Evolutionary conservation across 805 yeast species (phyloP).

Genomic region (Schizosaccharomyces osmophilus): DNA sequence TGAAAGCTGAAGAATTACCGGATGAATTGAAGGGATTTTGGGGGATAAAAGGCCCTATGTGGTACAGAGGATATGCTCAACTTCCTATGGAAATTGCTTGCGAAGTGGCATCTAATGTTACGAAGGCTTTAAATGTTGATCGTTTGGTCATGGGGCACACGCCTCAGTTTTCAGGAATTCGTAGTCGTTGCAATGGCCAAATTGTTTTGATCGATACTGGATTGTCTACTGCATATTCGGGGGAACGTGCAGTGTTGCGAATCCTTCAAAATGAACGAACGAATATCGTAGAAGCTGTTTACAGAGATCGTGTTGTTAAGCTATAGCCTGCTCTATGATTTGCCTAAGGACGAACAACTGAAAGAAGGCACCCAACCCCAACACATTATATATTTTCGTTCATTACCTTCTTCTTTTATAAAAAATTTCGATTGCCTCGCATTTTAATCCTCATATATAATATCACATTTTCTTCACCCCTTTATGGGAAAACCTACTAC

Average conservation of each 20-base stretch:
- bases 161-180: neutral
- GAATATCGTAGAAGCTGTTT: neutral
- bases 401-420: too few relatives aligned
- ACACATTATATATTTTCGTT: neutral
- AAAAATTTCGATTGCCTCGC: too few relatives aligned
- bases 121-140: neutral
- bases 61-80: neutral
- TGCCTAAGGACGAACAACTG: neutral
- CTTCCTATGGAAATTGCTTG: neutral
- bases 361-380: neutral
- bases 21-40: neutral
- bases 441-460: too few relatives aligned
- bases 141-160: conserved; percentile 1
- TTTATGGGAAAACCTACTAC: too few relatives aligned
- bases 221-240: neutral
- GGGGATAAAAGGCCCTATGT: neutral
- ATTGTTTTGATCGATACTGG: neutral
- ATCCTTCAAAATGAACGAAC: neutral
- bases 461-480: too few relatives aligned
- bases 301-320: neutral
- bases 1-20: neutral
- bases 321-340: neutral
- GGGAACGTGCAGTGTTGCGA: neutral
- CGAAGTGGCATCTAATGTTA: neutral
- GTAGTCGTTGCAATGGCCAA: neutral